These are phyloP conservation scores for Nemania diffusa DNA, from an alignment of 2,329 filamentous ascomycete genomes.

Conservation along the genomic window DNA sequence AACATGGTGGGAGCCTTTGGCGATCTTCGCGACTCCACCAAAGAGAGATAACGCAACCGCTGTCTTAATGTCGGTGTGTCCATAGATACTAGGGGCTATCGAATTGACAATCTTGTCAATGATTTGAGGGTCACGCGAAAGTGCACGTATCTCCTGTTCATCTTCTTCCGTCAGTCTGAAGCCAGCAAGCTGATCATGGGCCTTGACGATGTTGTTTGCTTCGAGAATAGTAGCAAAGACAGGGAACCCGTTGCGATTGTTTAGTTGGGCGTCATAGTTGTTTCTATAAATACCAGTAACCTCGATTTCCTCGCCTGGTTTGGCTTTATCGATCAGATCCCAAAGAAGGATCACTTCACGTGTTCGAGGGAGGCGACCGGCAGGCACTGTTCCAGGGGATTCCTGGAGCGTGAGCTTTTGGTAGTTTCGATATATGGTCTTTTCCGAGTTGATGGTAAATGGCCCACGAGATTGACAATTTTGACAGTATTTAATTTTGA, in stretches of 20 bases:
- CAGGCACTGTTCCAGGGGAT: slow-evolving; percentile 94
- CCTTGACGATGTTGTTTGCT: slow-evolving; percentile 96
- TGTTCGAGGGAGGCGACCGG: slow-evolving; percentile 90
- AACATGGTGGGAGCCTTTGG: slow-evolving; percentile 88
- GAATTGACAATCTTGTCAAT: slow-evolving; percentile 92
- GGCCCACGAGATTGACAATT: slow-evolving; percentile 95
- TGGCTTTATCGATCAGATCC: slow-evolving; percentile 95
- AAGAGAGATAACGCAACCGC: slow-evolving; percentile 94
- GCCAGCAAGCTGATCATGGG: slow-evolving; percentile 95
- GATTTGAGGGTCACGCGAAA: slow-evolving; percentile 91
- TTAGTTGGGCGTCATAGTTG: slow-evolving; percentile 96
- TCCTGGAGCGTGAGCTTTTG: slow-evolving; percentile 98
- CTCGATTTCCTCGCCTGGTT: slow-evolving; percentile 97
- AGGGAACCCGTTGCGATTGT: slow-evolving; percentile 98
- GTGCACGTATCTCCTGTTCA: slow-evolving; percentile 85
- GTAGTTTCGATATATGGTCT: slow-evolving; percentile 98
- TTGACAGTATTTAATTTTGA: slow-evolving; percentile 96
- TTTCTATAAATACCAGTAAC: slow-evolving; percentile 97
- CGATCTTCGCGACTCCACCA: slow-evolving; percentile 90
- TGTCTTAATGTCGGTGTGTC: slow-evolving; percentile 96
- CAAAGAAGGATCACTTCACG: slow-evolving; percentile 95
- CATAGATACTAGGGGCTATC: slow-evolving; percentile 97
- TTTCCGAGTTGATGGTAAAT: slow-evolving; percentile 95
- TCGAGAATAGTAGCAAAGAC: slow-evolving; percentile 98
- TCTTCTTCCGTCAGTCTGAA: slow-evolving; percentile 96